Evolutionary conservation across 73 alveolate species (phyloP), one percentile per base, ranked within the genome.

Genomic region (Uronychia setigera): DNA sequence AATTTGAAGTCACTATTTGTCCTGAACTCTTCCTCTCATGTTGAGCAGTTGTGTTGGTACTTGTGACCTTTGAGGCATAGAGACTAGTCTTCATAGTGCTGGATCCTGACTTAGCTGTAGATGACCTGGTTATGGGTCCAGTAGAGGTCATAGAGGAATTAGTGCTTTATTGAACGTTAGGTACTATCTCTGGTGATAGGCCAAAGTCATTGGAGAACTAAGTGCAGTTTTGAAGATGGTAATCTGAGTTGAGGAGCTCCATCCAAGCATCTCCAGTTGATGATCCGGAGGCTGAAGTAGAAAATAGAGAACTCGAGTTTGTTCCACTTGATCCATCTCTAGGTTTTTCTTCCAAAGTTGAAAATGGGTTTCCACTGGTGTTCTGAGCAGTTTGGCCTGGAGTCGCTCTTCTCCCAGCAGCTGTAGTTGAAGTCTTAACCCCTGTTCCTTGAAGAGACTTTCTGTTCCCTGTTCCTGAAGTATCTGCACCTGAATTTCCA

Each of bases 61-160:
- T 29, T 29, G 32, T 1, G 34, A 83, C 1, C 58, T 57, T 1
- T 5, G 58, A 19, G 26, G 29, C 90, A 83, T 83, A 80, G 31
- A 59, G 32, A 33, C 58, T 32, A 1, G 29, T 31, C 35, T 29
- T 78, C 33, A 85, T 46, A 5, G 67, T 19, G n/a, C n/a, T n/a
- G 5, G 67, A 46, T 11, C 67, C 67, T 11, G 67, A 11, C 19
- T 46, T 46, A 46, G 67, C 67, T 11, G 67, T 46, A 11, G 67
- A 46, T 11, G 67, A 46, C 67, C 67, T 5, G 19, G 67, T 46
- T 46, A 46, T 46, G 67, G 67, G 67, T 11, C 67, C 67, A 11
- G 67, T 11, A 11, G 67, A 46, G 67, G 67, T 46, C n/a, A 46
- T 11, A 46, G 67, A 19, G 19, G 67, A 5, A 46, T 5, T 46